Conservation (phyloP, 148 eudicot species). For the Simmondsia chinensis region DNA sequence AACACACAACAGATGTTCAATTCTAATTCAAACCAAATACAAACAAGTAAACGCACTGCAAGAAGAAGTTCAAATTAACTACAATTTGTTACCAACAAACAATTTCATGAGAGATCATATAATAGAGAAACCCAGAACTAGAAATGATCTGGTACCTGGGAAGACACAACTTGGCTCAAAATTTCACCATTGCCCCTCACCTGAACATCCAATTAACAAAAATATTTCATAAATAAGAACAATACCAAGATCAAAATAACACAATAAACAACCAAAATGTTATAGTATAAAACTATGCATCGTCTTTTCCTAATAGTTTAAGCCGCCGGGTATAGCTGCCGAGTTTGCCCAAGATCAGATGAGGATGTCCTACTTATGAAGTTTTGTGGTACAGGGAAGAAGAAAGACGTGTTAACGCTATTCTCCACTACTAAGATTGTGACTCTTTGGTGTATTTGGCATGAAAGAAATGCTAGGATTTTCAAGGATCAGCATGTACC, state of each 20-base stretch:
- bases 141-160: slow-evolving; percentile 53
- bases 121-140: neutral
- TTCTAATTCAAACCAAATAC: too few relatives aligned
- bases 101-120: neutral
- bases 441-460: too few relatives aligned
- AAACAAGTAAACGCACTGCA: too few relatives aligned
- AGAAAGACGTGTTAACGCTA: too few relatives aligned
- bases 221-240: neutral
- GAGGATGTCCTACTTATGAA: too few relatives aligned
- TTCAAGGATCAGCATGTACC: too few relatives aligned
- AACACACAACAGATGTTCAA: too few relatives aligned
- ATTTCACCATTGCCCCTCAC: slow-evolving; percentile 85
- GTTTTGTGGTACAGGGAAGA: too few relatives aligned
- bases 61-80: neutral
- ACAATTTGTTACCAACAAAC: neutral
- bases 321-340: slow-evolving; percentile 6
- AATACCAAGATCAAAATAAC: neutral
- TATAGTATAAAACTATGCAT: too few relatives aligned
- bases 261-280: slow-evolving; percentile 4
- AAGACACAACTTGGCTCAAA: slow-evolving; percentile 90
- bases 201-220: slow-evolving; percentile 16
- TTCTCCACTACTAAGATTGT: too few relatives aligned
- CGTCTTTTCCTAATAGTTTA: too few relatives aligned
- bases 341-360: slow-evolving; percentile 1
- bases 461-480: too few relatives aligned